Evolutionary conservation across 345 rosid genomes (phyloP), one percentile per base, ranked within the genome.

Genomic region (Streptanthus diversifolius): DNA sequence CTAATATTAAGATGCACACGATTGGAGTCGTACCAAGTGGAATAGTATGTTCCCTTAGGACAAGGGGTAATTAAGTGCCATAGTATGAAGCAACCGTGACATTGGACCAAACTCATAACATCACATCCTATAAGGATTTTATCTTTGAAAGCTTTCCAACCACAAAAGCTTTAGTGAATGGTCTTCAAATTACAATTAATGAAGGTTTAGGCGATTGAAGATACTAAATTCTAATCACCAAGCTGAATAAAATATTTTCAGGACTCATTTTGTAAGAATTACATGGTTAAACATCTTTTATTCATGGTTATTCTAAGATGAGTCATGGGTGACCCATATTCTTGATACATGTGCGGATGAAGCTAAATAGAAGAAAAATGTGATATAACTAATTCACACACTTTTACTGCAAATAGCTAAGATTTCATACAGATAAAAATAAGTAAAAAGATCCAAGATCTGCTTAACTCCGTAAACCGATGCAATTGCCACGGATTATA

Each of bases 11-110:
- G 21, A 48, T 71, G 7, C 32, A 27, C 15, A 60, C 40, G 49
- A 58, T 27, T 57, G 19, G 41, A 61, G 27, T 53, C 13, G 49
- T 55, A 44, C 71, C 49, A 73, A 55, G 66, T 65, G 9, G 66
- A 65, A 73, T 65, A 56, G 49, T 65, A 64, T 44, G 51, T 17
- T 74, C 47, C 72, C 67, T 25, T 27, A n/a, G 45, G 69, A 71
- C 75, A 71, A 73, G 63, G 56, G 44, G 36, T 43, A 47, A 37
- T 61, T 32, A 52, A 78, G 82, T 82, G 83, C 82, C 83, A 82
- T 66, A 17, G 44, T 35, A 47, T 56, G 58, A 88, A 83, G 90
- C 90, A 84, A 88, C 81, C 80, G 68, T 65, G 92, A 88, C 92
- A 36, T 11, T 17, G 49, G 73, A 85, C 87, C 92, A 79, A 83